Percentiles rank a stretch among this genome's conserved stretches.
Conservation (phyloP, 2,329 filamentous ascomycete genomes). For the Aspergillaceae sp. region DNA sequence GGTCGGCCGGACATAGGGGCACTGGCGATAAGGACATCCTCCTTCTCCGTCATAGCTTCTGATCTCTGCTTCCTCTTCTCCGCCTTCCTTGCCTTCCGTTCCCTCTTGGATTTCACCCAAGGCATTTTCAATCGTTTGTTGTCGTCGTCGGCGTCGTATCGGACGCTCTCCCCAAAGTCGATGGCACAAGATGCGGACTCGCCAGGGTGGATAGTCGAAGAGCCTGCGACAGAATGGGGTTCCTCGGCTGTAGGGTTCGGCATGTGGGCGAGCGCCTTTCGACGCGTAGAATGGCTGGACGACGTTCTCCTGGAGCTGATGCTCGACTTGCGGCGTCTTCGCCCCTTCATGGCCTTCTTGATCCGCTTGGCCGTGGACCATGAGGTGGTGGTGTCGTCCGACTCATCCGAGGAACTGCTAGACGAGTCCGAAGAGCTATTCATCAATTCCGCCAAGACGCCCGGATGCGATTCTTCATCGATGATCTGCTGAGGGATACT, state of each 20-base stretch:
- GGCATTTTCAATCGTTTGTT: constrained; percentile 12
- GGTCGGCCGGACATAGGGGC: constrained; percentile 2
- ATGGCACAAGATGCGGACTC: constrained; percentile 15
- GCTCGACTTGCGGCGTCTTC: constrained; percentile 69
- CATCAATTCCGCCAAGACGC: constrained; percentile 72
- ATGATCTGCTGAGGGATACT: constrained; percentile 89
- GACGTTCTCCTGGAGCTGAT: constrained; percentile 51
- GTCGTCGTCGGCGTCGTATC: constrained; percentile 22
- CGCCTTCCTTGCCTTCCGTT: constrained; percentile 12
- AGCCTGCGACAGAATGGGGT: constrained; percentile 14
- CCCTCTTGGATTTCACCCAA: constrained; percentile 1
- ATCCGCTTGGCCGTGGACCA: constrained; percentile 67
- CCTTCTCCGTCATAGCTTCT: constrained; percentile 8
- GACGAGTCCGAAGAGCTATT: constrained; percentile 46
- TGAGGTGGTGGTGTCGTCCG: constrained; percentile 58
- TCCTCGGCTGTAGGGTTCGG: constrained; percentile 10
- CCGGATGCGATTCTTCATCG: constrained; percentile 81
- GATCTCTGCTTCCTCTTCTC: constrained; percentile 16
- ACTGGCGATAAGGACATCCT: background rate
- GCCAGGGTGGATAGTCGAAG: constrained; percentile 14
- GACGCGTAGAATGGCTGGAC: constrained; percentile 16
- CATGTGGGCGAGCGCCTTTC: constrained; percentile 12
- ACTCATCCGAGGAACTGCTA: constrained; percentile 52
- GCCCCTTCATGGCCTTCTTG: constrained; percentile 63
- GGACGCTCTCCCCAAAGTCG: constrained; percentile 19